These are phyloP conservation scores for Chlorella sp. DNA, from an alignment of 139 green algal genomes.

Conservation along the genomic window DNA sequence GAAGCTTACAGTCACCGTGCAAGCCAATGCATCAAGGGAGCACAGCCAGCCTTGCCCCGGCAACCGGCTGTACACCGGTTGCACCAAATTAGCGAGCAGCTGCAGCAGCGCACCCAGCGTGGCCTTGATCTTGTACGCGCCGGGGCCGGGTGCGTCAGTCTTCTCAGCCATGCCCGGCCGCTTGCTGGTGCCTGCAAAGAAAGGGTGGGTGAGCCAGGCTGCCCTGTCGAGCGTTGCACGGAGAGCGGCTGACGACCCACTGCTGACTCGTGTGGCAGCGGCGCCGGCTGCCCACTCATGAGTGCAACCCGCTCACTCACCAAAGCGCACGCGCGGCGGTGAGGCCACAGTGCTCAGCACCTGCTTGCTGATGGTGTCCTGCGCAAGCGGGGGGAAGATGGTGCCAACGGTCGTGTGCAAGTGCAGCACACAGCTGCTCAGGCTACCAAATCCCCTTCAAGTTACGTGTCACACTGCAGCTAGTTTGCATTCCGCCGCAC, in stretches of 20 bases:
- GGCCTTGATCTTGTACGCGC: slow-evolving; percentile 51
- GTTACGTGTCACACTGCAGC: neutral
- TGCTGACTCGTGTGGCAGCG: too few species aligned
- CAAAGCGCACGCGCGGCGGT: slow-evolving; percentile 40
- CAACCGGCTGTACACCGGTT: too few species aligned
- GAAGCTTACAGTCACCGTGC: too few species aligned
- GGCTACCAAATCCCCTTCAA: neutral
- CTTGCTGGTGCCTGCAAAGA: slow-evolving; percentile 29
- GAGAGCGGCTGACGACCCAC: too few species aligned
- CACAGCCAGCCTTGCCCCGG: too few species aligned
- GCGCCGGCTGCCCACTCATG: too few species aligned
- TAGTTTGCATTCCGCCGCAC: slow-evolving; percentile 12
- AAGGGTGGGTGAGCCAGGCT: too few species aligned
- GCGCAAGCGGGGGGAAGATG: neutral
- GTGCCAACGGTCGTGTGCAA: neutral
- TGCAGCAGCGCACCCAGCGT: slow-evolving; percentile 21
- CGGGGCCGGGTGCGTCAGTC: slow-evolving; percentile 45
- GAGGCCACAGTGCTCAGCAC: slow-evolving; percentile 39
- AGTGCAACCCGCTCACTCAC: too few species aligned
- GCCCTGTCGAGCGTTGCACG: too few species aligned
- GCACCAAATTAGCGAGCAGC: too few species aligned
- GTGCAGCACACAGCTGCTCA: neutral
- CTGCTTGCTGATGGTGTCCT: slow-evolving; percentile 24
- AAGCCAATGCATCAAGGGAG: too few species aligned
- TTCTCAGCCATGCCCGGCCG: slow-evolving; percentile 46